Evolutionary conservation across 2,329 filamentous ascomycete species (phyloP).

Genomic region (Clonostachys rhizophaga): DNA sequence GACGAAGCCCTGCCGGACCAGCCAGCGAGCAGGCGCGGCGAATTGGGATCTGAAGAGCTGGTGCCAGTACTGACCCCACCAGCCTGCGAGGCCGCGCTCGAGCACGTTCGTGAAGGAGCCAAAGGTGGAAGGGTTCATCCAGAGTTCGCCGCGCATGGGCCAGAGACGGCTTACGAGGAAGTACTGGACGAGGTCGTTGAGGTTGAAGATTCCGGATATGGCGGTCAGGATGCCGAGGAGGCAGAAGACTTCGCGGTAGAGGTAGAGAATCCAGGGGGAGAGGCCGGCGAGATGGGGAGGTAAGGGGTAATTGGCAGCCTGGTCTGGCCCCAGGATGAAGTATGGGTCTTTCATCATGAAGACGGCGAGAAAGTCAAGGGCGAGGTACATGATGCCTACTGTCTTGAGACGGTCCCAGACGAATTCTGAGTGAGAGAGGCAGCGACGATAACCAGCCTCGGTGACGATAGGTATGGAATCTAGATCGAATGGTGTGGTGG

Average conservation of each 20-base stretch:
- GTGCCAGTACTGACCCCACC: constrained; percentile 89
- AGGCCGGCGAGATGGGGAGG: constrained; percentile 36
- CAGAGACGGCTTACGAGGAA: constrained; percentile 44
- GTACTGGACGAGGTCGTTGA: constrained; percentile 54
- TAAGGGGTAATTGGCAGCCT: constrained; percentile 20
- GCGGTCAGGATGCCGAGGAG: constrained; percentile 53
- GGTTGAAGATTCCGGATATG: constrained; percentile 55
- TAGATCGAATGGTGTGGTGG: constrained; percentile 30
- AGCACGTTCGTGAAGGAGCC: constrained; percentile 51
- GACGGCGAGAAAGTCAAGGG: constrained; percentile 66
- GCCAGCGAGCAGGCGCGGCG: constrained; percentile 48
- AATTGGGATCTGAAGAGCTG: constrained; percentile 80
- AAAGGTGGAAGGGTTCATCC: constrained; percentile 49
- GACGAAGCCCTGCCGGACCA: constrained; percentile 35
- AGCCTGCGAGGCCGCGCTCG: constrained; percentile 69
- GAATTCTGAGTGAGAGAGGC: constrained; percentile 35
- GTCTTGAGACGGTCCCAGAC: constrained; percentile 35
- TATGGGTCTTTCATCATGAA: constrained; percentile 74
- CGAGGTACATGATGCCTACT: constrained; percentile 55
- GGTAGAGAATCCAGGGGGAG: constrained; percentile 37
- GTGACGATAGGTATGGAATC: constrained; percentile 33
- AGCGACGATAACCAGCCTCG: constrained; percentile 38
- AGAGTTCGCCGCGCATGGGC: constrained; percentile 43
- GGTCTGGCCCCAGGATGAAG: constrained; percentile 53
- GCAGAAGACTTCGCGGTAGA: constrained; percentile 53